phyloP scores from a whole-genome alignment of 2,329 filamentous ascomycete genomes.

The Neofusicoccum sp. region DNA sequence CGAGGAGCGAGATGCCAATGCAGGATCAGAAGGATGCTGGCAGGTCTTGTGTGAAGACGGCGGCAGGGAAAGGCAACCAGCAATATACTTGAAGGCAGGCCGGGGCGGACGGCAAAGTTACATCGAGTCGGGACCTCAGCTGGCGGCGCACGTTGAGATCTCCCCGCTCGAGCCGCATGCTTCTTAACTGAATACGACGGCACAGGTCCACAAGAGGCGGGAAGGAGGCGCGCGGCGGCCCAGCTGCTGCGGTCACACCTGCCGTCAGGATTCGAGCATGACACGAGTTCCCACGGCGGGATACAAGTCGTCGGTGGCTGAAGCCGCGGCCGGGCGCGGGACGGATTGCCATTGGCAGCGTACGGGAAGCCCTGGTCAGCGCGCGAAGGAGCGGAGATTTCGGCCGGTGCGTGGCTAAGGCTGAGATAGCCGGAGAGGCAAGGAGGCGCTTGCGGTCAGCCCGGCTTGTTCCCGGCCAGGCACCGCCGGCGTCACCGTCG shows the following conservation, averaged over 20 bases:
- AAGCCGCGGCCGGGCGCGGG: not conserved
- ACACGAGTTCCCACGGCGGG: constrained; percentile 2
- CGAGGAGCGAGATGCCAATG: too few species aligned
- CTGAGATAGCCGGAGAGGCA: not conserved
- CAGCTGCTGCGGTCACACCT: not conserved
- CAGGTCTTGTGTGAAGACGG: not conserved
- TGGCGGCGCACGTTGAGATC: not conserved
- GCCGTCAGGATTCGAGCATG: constrained; percentile 3
- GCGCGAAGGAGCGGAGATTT: not conserved
- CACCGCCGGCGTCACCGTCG: not conserved
- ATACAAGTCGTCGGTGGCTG: not conserved
- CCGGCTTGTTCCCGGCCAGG: too few species aligned
- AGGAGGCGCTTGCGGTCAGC: too few species aligned
- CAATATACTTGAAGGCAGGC: not conserved
- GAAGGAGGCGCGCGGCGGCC: not conserved
- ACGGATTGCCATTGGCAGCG: not conserved
- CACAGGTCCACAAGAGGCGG: not conserved
- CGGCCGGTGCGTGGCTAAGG: not conserved
- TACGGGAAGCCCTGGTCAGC: not conserved
- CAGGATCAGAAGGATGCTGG: too few species aligned
- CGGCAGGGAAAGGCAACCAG: not conserved
- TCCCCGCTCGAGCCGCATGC: constrained; percentile 11
- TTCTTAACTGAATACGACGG: constrained; percentile 10
- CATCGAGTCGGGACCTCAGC: not conserved
- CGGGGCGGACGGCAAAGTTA: not conserved